phyloP scores from a whole-genome alignment of 495 filamentous ascomycete genomes.

The Neurospora sp. region DNA sequence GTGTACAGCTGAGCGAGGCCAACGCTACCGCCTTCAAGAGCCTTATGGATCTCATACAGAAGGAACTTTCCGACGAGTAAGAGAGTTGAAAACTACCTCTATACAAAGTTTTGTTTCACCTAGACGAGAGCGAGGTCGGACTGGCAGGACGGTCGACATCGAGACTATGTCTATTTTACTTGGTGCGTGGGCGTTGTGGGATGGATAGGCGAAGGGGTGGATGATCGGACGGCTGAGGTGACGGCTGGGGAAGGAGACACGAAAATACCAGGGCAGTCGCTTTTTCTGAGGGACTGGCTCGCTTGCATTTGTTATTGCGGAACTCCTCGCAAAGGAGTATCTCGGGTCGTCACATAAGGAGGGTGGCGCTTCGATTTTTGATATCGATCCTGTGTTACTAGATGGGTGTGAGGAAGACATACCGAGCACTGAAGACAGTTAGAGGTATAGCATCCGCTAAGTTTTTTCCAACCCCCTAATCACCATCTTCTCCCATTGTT shows the following conservation, averaged over 20 bases:
- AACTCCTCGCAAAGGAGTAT: not conserved
- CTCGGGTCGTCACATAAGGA: not conserved
- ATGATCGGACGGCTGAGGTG: not conserved
- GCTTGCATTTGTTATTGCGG: not conserved
- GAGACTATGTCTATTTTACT: not conserved
- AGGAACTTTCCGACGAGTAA: conserved; percentile 20
- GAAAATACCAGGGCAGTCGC: not conserved
- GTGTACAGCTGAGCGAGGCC: conserved; percentile 31
- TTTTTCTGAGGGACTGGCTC: not conserved
- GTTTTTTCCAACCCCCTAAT: not conserved
- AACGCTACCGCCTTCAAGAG: conserved; percentile 34
- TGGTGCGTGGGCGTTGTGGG: not conserved
- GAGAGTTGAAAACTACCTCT: not conserved
- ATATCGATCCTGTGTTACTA: not conserved
- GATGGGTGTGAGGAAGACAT: not conserved
- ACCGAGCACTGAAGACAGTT: not conserved
- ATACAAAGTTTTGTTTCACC: not conserved
- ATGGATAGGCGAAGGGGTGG: not conserved
- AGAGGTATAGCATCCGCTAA: not conserved
- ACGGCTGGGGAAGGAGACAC: not conserved
- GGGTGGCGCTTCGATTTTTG: not conserved
- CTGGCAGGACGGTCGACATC: not conserved
- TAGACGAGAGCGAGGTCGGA: not conserved
- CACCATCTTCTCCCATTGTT: not conserved
- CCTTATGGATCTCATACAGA: conserved; percentile 31